These are phyloP conservation scores for Diaporthe destruens DNA, from an alignment of 2,329 filamentous ascomycete genomes.

Conservation along the genomic window DNA sequence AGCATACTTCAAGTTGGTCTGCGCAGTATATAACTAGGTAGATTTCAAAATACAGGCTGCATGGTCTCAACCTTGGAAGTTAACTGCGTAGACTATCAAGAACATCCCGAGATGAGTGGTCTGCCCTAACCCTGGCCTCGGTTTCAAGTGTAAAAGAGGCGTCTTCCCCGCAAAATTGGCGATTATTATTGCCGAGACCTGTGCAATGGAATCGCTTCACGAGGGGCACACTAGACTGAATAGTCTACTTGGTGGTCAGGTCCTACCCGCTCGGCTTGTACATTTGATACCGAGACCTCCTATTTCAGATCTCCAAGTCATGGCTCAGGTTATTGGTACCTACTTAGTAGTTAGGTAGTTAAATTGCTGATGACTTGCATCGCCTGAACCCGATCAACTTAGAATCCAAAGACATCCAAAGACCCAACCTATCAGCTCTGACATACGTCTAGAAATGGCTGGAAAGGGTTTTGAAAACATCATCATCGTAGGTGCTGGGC, in stretches of 20 bases:
- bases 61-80: neutral
- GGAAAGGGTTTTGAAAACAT: constrained; percentile 45
- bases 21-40: neutral
- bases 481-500: constrained; percentile 63
- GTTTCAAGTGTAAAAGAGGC: neutral
- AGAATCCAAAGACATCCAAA: neutral
- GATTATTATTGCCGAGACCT: constrained; percentile 15
- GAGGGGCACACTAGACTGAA: constrained; percentile 5
- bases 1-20: neutral
- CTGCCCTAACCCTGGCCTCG: neutral
- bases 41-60: neutral
- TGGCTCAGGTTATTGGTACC: neutral
- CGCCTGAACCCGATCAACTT: no score
- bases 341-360: no score
- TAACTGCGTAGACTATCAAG: neutral
- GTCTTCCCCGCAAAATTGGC: constrained; percentile 28
- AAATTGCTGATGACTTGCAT: neutral
- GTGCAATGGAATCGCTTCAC: constrained; percentile 5
- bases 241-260: neutral
- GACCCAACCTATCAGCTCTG: neutral
- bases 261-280: constrained; percentile 9
- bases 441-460: constrained; percentile 10
- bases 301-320: neutral
- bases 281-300: constrained; percentile 12
- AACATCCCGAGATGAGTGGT: neutral